Evolutionary conservation across 805 yeast species (phyloP).

Genomic region (Candida tibetensis): DNA sequence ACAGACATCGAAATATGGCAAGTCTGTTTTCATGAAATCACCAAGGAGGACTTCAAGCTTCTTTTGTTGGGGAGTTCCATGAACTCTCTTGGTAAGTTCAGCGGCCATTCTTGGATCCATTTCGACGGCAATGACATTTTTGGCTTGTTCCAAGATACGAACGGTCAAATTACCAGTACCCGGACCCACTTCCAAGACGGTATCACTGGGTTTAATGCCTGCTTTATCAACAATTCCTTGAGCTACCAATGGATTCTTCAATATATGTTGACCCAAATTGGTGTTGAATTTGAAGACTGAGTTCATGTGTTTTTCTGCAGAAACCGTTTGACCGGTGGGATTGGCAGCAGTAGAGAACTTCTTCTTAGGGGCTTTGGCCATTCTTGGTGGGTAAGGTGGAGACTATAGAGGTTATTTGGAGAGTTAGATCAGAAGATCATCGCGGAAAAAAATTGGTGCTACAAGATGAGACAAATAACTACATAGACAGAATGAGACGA

Average conservation of each 20-base stretch:
- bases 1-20: constrained; percentile 94
- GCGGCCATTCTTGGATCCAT: constrained; percentile 99
- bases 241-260: constrained; percentile 94
- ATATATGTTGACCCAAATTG: constrained; percentile 93
- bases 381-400: constrained; percentile 16
- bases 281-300: constrained; percentile 96
- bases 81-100: constrained; percentile 94
- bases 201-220: constrained; percentile 84
- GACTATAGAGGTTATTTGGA: too few relatives aligned
- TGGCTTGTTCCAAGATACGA: constrained; percentile 85
- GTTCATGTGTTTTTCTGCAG: constrained; percentile 67
- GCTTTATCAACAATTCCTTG: constrained; percentile 99
- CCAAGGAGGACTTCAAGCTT: constrained; percentile 90
- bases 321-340: constrained; percentile 55
- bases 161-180: constrained; percentile 98
- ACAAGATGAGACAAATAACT: too few relatives aligned
- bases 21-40: constrained; percentile 92
- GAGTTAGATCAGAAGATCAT: too few relatives aligned
- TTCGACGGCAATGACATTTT: constrained; percentile 93
- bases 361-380: constrained; percentile 67
- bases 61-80: constrained; percentile 91
- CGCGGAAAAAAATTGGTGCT: too few relatives aligned
- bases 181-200: constrained; percentile 95
- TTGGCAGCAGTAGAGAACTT: constrained; percentile 48
- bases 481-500: too few relatives aligned